These are phyloP conservation scores for Pezicula radicicola DNA, from an alignment of 2,329 filamentous ascomycete species.

Conservation along the genomic window DNA sequence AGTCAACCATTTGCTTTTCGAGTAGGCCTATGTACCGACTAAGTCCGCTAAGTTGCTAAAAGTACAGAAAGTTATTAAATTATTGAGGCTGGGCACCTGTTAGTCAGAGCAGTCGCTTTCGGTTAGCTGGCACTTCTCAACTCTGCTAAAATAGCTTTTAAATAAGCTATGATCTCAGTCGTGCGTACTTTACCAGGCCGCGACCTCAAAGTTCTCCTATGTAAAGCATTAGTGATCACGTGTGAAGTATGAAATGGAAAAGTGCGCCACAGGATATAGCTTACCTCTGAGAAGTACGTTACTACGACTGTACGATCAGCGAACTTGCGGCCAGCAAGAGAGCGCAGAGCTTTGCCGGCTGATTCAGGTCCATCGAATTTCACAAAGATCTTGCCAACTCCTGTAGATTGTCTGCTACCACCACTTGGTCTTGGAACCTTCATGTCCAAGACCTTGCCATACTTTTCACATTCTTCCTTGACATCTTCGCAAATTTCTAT, in stretches of 20 bases:
- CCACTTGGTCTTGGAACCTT: constrained; percentile 89
- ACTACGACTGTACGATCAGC: constrained; percentile 94
- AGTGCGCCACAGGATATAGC: constrained; percentile 12
- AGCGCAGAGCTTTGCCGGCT: constrained; percentile 79
- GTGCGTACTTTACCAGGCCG: constrained; percentile 26
- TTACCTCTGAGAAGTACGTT: constrained; percentile 92
- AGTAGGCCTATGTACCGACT: constrained; percentile 1
- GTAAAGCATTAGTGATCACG: constrained; percentile 28
- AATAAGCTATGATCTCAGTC: not conserved
- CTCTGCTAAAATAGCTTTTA: not conserved
- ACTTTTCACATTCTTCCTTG: constrained; percentile 89
- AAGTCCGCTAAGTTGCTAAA: constrained; percentile 2
- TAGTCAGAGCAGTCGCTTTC: not conserved
- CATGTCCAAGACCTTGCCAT: constrained; percentile 78
- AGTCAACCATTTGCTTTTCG: constrained; percentile 3
- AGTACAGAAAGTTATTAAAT: constrained; percentile 7
- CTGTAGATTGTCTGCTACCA: constrained; percentile 78
- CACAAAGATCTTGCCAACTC: constrained; percentile 96
- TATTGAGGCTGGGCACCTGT: not conserved
- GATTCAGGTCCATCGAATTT: constrained; percentile 80
- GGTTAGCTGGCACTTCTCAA: not conserved
- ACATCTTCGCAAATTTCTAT: constrained; percentile 96
- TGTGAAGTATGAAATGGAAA: not conserved
- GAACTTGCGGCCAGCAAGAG: constrained; percentile 94
- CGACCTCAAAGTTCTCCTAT: constrained; percentile 82